phyloP scores from a whole-genome alignment of 371 early-diverging fungal species.

The Syncephalastrum contaminatum region DNA sequence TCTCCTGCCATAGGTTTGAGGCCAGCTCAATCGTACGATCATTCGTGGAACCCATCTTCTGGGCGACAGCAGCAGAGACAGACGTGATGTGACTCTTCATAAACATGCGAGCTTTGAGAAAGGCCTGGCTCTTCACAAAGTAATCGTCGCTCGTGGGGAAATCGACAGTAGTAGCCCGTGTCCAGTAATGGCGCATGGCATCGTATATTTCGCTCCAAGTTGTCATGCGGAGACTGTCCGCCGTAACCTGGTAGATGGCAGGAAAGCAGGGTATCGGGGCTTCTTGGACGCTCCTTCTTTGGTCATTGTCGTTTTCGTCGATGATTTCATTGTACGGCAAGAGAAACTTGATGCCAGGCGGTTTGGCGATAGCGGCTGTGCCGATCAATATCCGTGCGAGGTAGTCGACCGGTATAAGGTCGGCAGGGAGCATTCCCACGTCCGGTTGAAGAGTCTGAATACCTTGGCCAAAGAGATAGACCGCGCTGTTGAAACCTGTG shows the following conservation, averaged over 20 bases:
- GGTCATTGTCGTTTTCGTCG: slow-evolving; percentile 15
- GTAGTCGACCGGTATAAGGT: slow-evolving; percentile 61
- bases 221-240: slow-evolving; percentile 19
- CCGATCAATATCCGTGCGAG: slow-evolving; percentile 34
- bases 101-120: slow-evolving; percentile 41
- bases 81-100: slow-evolving; percentile 40
- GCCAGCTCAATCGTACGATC: slow-evolving; percentile 36
- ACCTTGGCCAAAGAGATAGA: slow-evolving; percentile 42
- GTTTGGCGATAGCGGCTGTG: slow-evolving; percentile 25
- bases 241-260: slow-evolving; percentile 41
- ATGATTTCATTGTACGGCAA: slow-evolving; percentile 46
- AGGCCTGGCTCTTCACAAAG: slow-evolving; percentile 35
- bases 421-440: slow-evolving; percentile 35
- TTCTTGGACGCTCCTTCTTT: slow-evolving; percentile 1
- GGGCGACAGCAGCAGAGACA: slow-evolving; percentile 23
- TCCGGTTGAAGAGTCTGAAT: slow-evolving; percentile 38
- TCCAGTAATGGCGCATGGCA: slow-evolving; percentile 41
- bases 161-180: slow-evolving; percentile 29
- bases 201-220: slow-evolving; percentile 39
- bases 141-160: slow-evolving; percentile 36
- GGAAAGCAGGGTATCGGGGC: slow-evolving; percentile 41
- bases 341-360: slow-evolving; percentile 37
- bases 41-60: slow-evolving; percentile 12
- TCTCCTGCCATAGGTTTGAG: slow-evolving; percentile 31
- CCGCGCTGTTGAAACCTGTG: slow-evolving; percentile 50